Evolutionary conservation across 495 filamentous ascomycete species (phyloP).

Genomic region (Elasticomyces elasticus): DNA sequence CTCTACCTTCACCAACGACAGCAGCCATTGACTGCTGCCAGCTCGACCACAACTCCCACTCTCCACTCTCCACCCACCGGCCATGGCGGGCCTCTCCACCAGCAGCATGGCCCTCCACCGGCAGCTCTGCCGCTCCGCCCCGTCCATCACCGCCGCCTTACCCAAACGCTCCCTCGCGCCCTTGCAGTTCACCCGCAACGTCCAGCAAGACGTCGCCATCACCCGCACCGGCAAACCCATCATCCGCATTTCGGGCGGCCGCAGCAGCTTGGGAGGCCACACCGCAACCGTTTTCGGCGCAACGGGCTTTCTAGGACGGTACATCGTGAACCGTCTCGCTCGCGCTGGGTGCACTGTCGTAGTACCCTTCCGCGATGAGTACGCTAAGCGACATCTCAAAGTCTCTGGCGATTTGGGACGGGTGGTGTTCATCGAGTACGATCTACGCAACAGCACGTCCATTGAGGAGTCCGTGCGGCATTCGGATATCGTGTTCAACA

Average conservation of each 20-base stretch:
- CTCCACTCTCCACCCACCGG: conserved; percentile 9
- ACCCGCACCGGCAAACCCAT: conserved; percentile 37
- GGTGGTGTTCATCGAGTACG: conserved; percentile 85
- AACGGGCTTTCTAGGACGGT: conserved; percentile 89
- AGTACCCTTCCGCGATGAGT: conserved; percentile 90
- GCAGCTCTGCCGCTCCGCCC: conserved; percentile 13
- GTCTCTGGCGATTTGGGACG: conserved; percentile 85
- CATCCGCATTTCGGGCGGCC: conserved; percentile 33
- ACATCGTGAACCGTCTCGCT: conserved; percentile 96
- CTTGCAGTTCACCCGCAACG: neutral
- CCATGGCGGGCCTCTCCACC: conserved; percentile 20
- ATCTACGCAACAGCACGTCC: conserved; percentile 87
- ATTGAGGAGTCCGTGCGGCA: conserved; percentile 95
- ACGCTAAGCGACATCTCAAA: conserved; percentile 94
- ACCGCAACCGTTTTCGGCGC: conserved; percentile 97
- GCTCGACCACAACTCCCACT: neutral
- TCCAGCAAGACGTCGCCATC: conserved; percentile 31
- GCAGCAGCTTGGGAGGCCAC: conserved; percentile 43
- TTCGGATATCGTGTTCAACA: conserved; percentile 94
- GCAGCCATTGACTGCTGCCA: neutral
- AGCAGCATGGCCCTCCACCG: conserved; percentile 20
- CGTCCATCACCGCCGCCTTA: conserved; percentile 5
- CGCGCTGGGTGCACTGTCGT: conserved; percentile 58
- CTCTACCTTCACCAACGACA: neutral
- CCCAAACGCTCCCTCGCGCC: neutral